Conservation (phyloP, 2,329 filamentous ascomycete genomes). For the Cladophialophora chaetospira region DNA sequence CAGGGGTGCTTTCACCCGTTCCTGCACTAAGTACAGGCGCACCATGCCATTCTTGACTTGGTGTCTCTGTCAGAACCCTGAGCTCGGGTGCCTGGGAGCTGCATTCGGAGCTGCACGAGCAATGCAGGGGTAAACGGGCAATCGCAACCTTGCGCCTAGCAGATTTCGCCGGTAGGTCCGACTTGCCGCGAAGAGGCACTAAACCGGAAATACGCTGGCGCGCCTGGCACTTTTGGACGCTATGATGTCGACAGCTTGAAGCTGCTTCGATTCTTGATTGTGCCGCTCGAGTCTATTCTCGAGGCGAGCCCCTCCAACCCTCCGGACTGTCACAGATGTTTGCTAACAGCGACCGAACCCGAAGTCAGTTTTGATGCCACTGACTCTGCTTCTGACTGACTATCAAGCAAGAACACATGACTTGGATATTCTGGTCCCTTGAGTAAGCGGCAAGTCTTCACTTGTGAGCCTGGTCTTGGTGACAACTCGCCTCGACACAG, state of each 20-base stretch:
- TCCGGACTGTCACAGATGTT: no score
- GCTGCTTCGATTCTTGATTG: neutral
- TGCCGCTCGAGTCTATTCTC: no score
- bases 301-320: no score
- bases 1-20: neutral
- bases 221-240: neutral
- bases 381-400: neutral
- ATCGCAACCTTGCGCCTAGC: constrained; percentile 11
- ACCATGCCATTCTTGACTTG: neutral
- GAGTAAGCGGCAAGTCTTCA: neutral
- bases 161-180: constrained; percentile 1
- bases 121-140: constrained; percentile 12
- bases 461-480: no score
- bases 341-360: no score
- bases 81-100: constrained; percentile 2
- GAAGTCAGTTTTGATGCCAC: neutral
- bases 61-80: neutral
- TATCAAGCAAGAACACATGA: neutral
- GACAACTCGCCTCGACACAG: neutral
- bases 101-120: neutral
- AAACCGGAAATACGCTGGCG: neutral
- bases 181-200: neutral
- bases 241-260: neutral
- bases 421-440: neutral
- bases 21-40: neutral